A percentile compares a stretch with the other conserved stretches of the same genome.
Conservation (phyloP, 805 yeast genomes). For the Schizosaccharomyces lindneri region DNA sequence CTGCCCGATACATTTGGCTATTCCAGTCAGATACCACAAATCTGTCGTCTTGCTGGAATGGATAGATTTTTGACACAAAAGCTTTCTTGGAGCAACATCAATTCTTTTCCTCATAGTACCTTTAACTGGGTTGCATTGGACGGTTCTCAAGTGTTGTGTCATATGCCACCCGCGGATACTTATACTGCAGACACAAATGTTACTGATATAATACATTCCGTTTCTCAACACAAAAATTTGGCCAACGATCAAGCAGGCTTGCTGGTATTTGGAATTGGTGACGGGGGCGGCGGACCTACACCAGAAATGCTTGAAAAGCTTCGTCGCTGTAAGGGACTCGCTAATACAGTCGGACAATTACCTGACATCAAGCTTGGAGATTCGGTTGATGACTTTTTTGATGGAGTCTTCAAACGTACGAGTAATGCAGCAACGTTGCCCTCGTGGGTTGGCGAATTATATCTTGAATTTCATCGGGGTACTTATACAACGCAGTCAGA, state of each 20-base stretch:
- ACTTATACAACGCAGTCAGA: slow-evolving; percentile 87
- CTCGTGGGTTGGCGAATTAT: slow-evolving; percentile 80
- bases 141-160: slow-evolving; percentile 78
- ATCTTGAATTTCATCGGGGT: slow-evolving; percentile 88
- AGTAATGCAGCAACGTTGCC: slow-evolving; percentile 45
- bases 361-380: slow-evolving; percentile 63
- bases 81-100: slow-evolving; percentile 88
- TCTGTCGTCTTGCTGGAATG: slow-evolving; percentile 69
- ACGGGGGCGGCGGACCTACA: slow-evolving; percentile 97
- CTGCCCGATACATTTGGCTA: slow-evolving; percentile 94
- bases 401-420: slow-evolving; percentile 35
- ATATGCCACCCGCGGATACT: slow-evolving; percentile 95
- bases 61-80: slow-evolving; percentile 75
- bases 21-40: slow-evolving; percentile 82
- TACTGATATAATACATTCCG: slow-evolving; percentile 71
- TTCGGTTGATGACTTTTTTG: slow-evolving; percentile 60
- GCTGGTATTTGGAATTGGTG: slow-evolving; percentile 77
- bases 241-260: slow-evolving; percentile 61
- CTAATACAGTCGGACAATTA: slow-evolving; percentile 53
- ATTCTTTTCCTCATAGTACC: slow-evolving; percentile 66
- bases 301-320: slow-evolving; percentile 81
- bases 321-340: slow-evolving; percentile 70
- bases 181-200: slow-evolving; percentile 83
- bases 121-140: slow-evolving; percentile 92
- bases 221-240: slow-evolving; percentile 58